Percentiles rank a stretch among this genome's conserved stretches.
Evolutionary conservation across 345 rosid species (phyloP).

Genomic region (Citropsis articulata): DNA sequence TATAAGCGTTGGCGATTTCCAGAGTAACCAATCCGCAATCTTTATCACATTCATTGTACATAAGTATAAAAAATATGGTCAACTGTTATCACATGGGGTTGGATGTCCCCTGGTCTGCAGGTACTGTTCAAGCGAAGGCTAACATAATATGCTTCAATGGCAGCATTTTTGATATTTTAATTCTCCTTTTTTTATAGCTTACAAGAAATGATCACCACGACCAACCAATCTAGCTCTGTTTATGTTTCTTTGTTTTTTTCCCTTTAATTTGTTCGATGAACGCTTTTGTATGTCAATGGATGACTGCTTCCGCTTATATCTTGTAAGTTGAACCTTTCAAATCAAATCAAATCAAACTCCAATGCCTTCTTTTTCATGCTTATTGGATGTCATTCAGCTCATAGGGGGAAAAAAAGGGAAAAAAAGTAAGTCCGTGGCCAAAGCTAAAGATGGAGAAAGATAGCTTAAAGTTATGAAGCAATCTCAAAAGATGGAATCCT

Average conservation of each 20-base stretch:
- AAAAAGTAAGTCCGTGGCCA: not conserved
- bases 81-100: conserved; percentile 25
- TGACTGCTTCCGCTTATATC: not conserved
- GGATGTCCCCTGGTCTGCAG: conserved; percentile 27
- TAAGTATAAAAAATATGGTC: conserved; percentile 11
- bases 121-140: conserved; percentile 19
- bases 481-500: conserved; percentile 4
- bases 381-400: not conserved
- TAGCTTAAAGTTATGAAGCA: too few relatives aligned
- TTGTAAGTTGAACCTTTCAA: not conserved
- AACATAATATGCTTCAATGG: conserved; percentile 20
- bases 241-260: not conserved
- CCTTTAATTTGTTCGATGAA: not conserved
- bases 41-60: conserved; percentile 28
- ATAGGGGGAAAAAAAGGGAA: too few relatives aligned
- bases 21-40: conserved; percentile 1
- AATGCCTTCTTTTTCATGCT: not conserved
- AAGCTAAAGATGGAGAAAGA: not conserved
- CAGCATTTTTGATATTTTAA: not conserved
- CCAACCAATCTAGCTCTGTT: not conserved
- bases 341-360: not conserved
- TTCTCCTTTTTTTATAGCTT: not conserved
- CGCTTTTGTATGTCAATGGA: not conserved
- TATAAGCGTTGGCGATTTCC: not conserved
- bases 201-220: not conserved